A percentile compares a stretch with the other conserved stretches of the same genome.
These are phyloP conservation scores for Mycena amicta DNA, from an alignment of 768 basidiomycete species.

Conservation along the genomic window DNA sequence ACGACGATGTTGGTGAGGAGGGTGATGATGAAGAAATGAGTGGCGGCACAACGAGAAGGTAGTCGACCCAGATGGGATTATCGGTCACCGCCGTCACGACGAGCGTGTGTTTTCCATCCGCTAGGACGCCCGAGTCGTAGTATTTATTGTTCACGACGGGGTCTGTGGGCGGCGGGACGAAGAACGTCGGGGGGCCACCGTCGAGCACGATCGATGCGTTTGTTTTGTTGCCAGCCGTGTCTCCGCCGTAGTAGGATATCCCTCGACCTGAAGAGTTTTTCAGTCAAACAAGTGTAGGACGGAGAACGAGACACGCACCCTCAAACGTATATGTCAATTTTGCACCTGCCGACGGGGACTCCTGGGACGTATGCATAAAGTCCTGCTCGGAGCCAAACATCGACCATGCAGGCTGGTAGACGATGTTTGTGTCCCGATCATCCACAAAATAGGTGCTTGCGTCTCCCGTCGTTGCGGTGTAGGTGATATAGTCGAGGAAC, in stretches of 20 bases:
- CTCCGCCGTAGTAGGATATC: conserved; percentile 5
- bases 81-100: conserved; percentile 7
- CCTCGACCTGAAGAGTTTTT: not conserved
- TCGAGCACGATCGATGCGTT: conserved; percentile 12
- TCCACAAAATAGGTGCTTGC: conserved; percentile 11
- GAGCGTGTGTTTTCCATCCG: conserved; percentile 9
- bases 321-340: conserved; percentile 1
- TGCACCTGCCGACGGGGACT: not conserved
- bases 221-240: not conserved
- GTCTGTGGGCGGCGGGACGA: not conserved
- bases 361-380: conserved; percentile 14
- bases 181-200: conserved; percentile 5
- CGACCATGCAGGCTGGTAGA: conserved; percentile 6
- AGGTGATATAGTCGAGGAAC: conserved; percentile 16
- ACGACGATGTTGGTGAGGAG: not conserved
- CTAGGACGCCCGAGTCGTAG: conserved; percentile 6
- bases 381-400: not conserved
- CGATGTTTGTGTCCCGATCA: conserved; percentile 10
- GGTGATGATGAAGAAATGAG: not conserved
- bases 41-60: conserved; percentile 7
- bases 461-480: conserved; percentile 6
- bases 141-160: conserved; percentile 1
- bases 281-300: not conserved
- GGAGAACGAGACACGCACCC: conserved; percentile 2
- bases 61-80: conserved; percentile 7